Evolutionary conservation across 495 filamentous ascomycete genomes (phyloP), one percentile per base, ranked within the genome.

Genomic region (Talaromyces liani): DNA sequence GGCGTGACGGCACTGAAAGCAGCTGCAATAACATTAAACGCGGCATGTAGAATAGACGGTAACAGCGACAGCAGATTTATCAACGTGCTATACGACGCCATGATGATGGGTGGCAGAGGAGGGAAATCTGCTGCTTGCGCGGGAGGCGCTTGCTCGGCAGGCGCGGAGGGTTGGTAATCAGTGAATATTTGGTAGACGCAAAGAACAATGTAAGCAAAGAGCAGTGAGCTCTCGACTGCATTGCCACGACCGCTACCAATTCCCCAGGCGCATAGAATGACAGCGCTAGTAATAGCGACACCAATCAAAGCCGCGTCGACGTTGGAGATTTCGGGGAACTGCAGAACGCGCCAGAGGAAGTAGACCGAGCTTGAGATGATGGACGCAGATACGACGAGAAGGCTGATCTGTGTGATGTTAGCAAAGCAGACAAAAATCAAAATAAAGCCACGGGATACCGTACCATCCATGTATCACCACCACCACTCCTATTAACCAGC

Each of bases 101-200:
- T 97, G 72, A 98, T 90, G 57, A 97, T 92, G 0, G 94, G 94
- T 2, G 94, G 94, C 6, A 98, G 83, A 5, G 94, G 94, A 4
- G 94, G 94, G 61, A 98, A 94, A 33, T 96, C 93, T 61, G 91
- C 88, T 9, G 76, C 76, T 63, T 87, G 79, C 5, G 80, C 65
- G 41, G 85, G 80, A 27, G 80, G 77, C 10, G 82, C 78, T 8
- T 83, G 81, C 20, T 84, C 83, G 33, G 83, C 74, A 1, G 82
- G 82, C 14, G 84, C 71, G 4, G 89, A 91, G 8, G 92, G 92
- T 67, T 91, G 84, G 75, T 97, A 98, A 72, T 98, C 94, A 51
- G 94, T 98, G 76, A 98, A 98, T 70, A 97, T 97, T 74, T 98
- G 94, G 74, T 98, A 98, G 71, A 97, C 89, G 80, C 92, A 97